These are phyloP conservation scores for Lyophyllum atratum DNA, from an alignment of 768 basidiomycete species.

Conservation along the genomic window DNA sequence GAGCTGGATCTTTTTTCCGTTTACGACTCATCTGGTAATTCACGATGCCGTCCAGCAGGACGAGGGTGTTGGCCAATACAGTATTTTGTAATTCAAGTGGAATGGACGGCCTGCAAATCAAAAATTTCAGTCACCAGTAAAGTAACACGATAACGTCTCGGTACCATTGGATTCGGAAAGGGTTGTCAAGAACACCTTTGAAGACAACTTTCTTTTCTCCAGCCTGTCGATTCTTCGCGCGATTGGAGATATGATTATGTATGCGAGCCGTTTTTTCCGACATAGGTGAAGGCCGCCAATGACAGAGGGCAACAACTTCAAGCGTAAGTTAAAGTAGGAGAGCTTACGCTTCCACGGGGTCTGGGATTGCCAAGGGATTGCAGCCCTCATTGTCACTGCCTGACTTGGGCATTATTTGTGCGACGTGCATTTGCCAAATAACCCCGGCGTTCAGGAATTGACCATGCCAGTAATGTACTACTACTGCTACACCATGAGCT, in stretches of 20 bases:
- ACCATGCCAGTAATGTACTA: too few species aligned
- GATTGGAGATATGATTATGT: slow-evolving; percentile 63
- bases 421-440: background rate
- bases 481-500: too few species aligned
- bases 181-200: slow-evolving; percentile 72
- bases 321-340: too few species aligned
- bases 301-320: background rate
- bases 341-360: too few species aligned
- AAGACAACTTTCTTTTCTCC: slow-evolving; percentile 65
- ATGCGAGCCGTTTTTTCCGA: slow-evolving; percentile 50
- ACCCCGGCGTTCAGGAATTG: background rate
- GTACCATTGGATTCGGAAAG: slow-evolving; percentile 72
- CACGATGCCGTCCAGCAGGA: slow-evolving; percentile 51
- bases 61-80: slow-evolving; percentile 51
- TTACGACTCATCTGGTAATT: slow-evolving; percentile 43
- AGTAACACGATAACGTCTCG: slow-evolving; percentile 11
- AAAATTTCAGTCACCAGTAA: slow-evolving; percentile 8
- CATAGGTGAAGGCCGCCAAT: slow-evolving; percentile 32
- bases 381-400: too few species aligned
- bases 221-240: slow-evolving; percentile 47
- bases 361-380: too few species aligned
- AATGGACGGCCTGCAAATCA: slow-evolving; percentile 56
- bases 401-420: background rate
- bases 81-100: slow-evolving; percentile 64
- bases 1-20: slow-evolving; percentile 34